phyloP scores from a whole-genome alignment of 768 basidiomycete species.

The Neoboletus subvelutipes region DNA sequence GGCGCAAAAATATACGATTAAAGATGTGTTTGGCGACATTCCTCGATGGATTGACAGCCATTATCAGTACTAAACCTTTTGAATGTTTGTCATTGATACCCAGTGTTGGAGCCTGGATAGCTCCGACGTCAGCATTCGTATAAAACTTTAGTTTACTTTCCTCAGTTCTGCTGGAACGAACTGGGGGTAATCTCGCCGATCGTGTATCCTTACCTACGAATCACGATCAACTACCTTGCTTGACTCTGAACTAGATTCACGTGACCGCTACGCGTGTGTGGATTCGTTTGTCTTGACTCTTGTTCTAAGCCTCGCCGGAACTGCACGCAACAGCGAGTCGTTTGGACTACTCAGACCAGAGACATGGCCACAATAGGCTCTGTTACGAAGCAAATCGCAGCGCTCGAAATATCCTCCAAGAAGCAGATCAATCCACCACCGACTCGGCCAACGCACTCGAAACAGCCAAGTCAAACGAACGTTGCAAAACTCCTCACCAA shows the following conservation, averaged over 20 bases:
- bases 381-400: constrained; percentile 66
- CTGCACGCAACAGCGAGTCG: neutral
- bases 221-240: too few species aligned
- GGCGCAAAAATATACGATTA: constrained; percentile 38
- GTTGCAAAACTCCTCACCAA: constrained; percentile 74
- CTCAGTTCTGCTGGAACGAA: neutral
- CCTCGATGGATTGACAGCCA: constrained; percentile 57
- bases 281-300: neutral
- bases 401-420: constrained; percentile 61
- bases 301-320: neutral
- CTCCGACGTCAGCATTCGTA: neutral
- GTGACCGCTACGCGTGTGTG: constrained; percentile 30
- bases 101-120: neutral
- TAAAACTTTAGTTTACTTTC: neutral
- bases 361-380: constrained; percentile 49
- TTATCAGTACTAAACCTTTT: constrained; percentile 33
- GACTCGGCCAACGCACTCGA: constrained; percentile 39
- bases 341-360: neutral
- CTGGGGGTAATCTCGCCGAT: neutral
- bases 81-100: neutral
- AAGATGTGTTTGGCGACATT: constrained; percentile 49
- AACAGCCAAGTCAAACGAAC: constrained; percentile 57
- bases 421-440: constrained; percentile 39
- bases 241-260: too few species aligned
- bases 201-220: too few species aligned